These are phyloP conservation scores for Bryopsis sp. DNA, from an alignment of 139 green algal genomes.

Conservation along the genomic window DNA sequence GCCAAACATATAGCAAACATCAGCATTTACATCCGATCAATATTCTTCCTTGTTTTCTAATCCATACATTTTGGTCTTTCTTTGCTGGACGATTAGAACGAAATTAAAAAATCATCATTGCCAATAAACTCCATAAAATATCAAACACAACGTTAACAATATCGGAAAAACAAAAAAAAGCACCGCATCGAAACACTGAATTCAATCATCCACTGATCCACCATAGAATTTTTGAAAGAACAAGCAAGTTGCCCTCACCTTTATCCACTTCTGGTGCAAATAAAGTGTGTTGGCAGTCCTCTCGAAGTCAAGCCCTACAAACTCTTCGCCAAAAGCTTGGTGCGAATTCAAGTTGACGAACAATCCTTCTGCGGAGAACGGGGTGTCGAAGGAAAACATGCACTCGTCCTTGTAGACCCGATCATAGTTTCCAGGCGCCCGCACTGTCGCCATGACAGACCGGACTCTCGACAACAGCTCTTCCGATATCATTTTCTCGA, in stretches of 20 bases:
- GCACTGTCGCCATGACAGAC: slow-evolving; percentile 26
- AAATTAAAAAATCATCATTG: no score
- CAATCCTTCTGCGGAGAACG: slow-evolving; percentile 62
- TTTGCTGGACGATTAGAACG: no score
- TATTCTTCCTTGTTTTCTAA: no score
- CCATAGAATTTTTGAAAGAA: neutral
- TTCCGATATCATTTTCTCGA: neutral
- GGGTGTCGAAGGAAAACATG: slow-evolving; percentile 76
- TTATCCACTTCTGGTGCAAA: slow-evolving; percentile 57
- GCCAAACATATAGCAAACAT: no score
- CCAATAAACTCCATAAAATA: no score
- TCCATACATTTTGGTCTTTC: no score
- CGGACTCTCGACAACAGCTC: slow-evolving; percentile 22
- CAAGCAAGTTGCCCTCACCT: slow-evolving; percentile 38
- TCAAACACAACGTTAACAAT: no score
- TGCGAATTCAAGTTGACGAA: slow-evolving; percentile 83
- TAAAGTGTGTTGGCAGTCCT: slow-evolving; percentile 65
- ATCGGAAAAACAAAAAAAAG: no score
- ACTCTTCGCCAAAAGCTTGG: slow-evolving; percentile 65
- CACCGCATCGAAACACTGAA: no score
- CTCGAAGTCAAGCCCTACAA: slow-evolving; percentile 60
- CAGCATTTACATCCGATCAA: no score
- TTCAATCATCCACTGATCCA: neutral
- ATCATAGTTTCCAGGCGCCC: slow-evolving; percentile 33
- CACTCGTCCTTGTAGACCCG: slow-evolving; percentile 91